Conservation (phyloP, 2,329 filamentous ascomycete species). For the Botrytis byssoidea region DNA sequence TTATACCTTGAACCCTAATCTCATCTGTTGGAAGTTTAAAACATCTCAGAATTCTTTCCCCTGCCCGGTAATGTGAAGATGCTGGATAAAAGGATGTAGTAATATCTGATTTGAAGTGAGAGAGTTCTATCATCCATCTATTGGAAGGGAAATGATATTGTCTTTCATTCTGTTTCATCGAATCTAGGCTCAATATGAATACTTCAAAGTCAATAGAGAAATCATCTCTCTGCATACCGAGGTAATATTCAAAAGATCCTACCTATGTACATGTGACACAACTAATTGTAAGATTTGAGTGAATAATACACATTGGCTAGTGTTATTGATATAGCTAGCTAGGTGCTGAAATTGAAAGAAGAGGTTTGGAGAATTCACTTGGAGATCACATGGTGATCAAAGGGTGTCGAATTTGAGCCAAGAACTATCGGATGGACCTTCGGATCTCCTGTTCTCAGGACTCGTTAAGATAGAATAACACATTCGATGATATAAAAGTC, state of each 20-base stretch:
- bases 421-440: not conserved
- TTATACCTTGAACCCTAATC: not conserved
- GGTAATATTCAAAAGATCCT: not conserved
- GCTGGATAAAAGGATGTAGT: not conserved
- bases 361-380: not conserved
- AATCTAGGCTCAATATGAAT: not conserved
- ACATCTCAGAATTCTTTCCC: not conserved
- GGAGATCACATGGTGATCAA: not conserved
- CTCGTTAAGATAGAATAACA: not conserved
- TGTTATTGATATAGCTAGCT: not conserved
- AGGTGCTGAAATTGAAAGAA: not conserved
- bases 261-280: not conserved
- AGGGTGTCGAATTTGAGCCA: not conserved
- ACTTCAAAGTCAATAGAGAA: not conserved
- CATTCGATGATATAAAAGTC: not conserved
- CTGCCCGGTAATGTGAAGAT: not conserved
- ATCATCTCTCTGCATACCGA: not conserved
- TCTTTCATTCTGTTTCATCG: not conserved
- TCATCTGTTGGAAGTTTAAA: not conserved
- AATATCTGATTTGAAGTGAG: not conserved
- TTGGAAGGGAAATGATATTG: not conserved
- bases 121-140: not conserved
- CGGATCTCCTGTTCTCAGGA: not conserved
- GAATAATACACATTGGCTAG: not conserved
- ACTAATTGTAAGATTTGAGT: not conserved